A percentile compares a stretch with the other conserved stretches of the same genome.
phyloP scores from a whole-genome alignment of 441 rosid genomes.

The Pelargonium australe region DNA sequence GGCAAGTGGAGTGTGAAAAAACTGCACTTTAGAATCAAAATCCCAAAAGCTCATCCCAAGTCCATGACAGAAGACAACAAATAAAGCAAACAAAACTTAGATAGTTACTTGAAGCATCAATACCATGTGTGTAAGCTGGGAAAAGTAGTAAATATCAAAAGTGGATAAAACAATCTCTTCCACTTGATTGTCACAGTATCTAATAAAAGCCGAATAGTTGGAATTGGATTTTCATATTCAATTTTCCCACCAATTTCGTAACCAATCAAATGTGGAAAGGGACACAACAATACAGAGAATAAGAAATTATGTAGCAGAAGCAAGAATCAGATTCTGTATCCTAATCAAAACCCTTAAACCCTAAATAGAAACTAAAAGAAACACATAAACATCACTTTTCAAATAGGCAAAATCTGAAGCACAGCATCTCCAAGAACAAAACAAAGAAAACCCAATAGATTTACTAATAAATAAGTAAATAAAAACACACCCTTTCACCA shows the following conservation, averaged over 20 bases:
- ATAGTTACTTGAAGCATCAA: not conserved
- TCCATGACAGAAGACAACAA: not conserved
- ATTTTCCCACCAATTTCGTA: not conserved
- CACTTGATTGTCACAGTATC: too few species aligned
- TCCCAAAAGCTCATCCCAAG: not conserved
- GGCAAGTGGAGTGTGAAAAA: not conserved
- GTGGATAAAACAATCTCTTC: too few species aligned
- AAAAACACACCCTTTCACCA: not conserved
- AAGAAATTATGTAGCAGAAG: not conserved
- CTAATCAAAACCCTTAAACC: conserved; percentile 4
- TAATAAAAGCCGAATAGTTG: too few species aligned
- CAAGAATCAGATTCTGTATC: conserved; percentile 28
- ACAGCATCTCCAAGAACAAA: not conserved
- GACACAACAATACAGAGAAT: not conserved
- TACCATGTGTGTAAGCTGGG: not conserved
- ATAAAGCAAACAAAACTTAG: too few species aligned
- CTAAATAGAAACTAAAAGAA: not conserved
- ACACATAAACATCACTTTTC: not conserved
- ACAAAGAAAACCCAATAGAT: not conserved
- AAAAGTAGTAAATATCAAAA: not conserved
- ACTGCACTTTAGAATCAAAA: not conserved
- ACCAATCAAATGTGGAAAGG: not conserved
- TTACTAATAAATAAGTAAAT: not conserved
- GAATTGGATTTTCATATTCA: too few species aligned
- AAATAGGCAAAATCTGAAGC: not conserved